Base-by-base conservation (phyloP, 2,329 filamentous ascomycete species). In the Colletotrichum siamense region DNA sequence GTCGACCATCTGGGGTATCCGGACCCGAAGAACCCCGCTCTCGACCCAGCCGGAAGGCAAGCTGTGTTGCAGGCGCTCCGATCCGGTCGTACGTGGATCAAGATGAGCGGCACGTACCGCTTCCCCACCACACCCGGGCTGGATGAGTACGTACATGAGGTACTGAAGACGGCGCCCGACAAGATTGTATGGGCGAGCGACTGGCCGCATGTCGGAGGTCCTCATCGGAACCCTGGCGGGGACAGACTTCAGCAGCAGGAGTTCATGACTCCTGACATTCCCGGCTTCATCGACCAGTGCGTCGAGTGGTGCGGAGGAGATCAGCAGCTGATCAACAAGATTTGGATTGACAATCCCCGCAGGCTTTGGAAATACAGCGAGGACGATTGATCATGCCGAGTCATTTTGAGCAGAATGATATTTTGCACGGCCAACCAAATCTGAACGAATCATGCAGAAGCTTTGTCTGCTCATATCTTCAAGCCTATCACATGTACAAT, bases 101-200 rank as follows among this genome's bases (percentile, higher is more conserved):
- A 69, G 8, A 8, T 69, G 22, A 69, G 66, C 34, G 66, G 66
- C 30, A 69, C 66, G 16, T 69, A 69, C 26, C 66, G 66, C 4
- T 69, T 69, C 16, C 32, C 24, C n/a, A 32, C 16, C n/a, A 69
- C 66, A 10, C 66, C 66, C 15, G 52, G 66, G 2, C 9, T 69
- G 55, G 66, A 69, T 10, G 52, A 30, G 24, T 69, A 69, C n/a
- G 66, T 69, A 9, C 59, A 44, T 5, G 66, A 69, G 34, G 30
- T 69, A 34, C 16, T 69, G 8, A 16, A 69, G 28, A 49, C 71
- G 28, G 74, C 66, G 7, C 70, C 74, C 16, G 69, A 76, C 22
- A 65, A 64, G 24, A 59, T 76, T 8, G 66, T 76, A 2, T 73
- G 62, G 57, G 74, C 69, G 6, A 76, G 74, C 28, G 74, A 76